Conservation (phyloP, 306 rosid species). For the Castanea mollissima region DNA sequence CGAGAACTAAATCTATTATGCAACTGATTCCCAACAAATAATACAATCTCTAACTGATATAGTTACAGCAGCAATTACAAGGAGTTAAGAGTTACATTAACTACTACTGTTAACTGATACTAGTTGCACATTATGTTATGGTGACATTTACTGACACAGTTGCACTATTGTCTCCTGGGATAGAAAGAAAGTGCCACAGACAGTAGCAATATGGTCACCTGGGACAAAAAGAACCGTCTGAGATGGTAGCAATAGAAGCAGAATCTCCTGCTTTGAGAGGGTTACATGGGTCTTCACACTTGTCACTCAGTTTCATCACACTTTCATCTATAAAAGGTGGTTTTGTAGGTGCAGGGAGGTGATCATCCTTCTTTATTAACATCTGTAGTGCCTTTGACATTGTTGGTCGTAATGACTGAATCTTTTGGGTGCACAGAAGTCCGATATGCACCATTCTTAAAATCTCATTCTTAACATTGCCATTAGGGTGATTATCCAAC, state of each 20-base stretch:
- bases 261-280: slow-evolving; percentile 30
- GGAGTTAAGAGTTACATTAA: too few relatives aligned
- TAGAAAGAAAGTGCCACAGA: neutral
- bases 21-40: too few relatives aligned
- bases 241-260: slow-evolving; percentile 61
- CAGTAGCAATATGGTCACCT: slow-evolving; percentile 37
- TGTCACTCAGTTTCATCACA: slow-evolving; percentile 48
- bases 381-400: slow-evolving; percentile 77
- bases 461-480: slow-evolving; percentile 39
- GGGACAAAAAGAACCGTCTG: slow-evolving; percentile 70
- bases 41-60: too few relatives aligned
- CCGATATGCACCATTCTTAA: slow-evolving; percentile 74
- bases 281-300: slow-evolving; percentile 39
- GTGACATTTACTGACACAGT: too few relatives aligned
- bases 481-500: slow-evolving; percentile 38
- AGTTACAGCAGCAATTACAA: too few relatives aligned
- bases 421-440: slow-evolving; percentile 88
- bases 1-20: too few relatives aligned
- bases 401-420: slow-evolving; percentile 60
- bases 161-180: neutral
- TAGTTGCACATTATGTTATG: too few relatives aligned
- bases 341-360: slow-evolving; percentile 68
- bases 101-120: too few relatives aligned
- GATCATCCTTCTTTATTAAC: slow-evolving; percentile 61
- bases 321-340: slow-evolving; percentile 88